A percentile compares a stretch with the other conserved stretches of the same genome.
Conservation (phyloP, 2,329 filamentous ascomycete genomes). For the Blastomyces gilchristii region DNA sequence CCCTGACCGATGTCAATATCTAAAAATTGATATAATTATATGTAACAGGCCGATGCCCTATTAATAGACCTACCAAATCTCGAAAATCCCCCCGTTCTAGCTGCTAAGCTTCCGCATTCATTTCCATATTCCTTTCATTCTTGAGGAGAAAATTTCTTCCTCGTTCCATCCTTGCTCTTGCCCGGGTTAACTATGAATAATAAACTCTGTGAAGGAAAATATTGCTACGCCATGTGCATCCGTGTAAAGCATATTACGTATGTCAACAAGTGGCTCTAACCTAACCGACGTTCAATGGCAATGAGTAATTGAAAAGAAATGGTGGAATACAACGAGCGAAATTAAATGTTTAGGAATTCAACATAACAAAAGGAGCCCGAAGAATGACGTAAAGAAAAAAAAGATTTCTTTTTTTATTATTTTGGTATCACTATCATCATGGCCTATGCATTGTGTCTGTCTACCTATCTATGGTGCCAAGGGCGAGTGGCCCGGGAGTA, state of each 20-base stretch:
- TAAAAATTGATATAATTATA: too few species aligned
- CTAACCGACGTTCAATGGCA: neutral
- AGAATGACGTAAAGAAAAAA: neutral
- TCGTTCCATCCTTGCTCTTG: neutral
- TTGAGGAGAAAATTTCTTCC: neutral
- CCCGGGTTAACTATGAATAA: neutral
- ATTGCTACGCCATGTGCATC: neutral
- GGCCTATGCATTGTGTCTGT: neutral
- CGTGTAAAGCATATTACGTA: neutral
- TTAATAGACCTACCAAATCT: neutral
- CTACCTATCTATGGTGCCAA: neutral
- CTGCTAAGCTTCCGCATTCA: neutral
- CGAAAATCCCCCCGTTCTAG: too few species aligned
- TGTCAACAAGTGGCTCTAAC: neutral
- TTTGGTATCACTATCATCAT: neutral
- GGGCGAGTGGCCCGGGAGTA: neutral
- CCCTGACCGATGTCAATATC: too few species aligned
- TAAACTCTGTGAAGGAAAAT: too few species aligned
- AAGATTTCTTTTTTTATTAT: neutral
- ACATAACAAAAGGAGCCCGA: neutral
- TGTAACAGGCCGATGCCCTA: too few species aligned
- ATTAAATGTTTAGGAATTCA: neutral
- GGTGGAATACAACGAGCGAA: neutral
- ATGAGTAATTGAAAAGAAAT: neutral
- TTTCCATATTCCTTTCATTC: neutral